Base-by-base conservation (phyloP, 192 early-diverging fungal species). In the Haplosporangium gracile region DNA sequence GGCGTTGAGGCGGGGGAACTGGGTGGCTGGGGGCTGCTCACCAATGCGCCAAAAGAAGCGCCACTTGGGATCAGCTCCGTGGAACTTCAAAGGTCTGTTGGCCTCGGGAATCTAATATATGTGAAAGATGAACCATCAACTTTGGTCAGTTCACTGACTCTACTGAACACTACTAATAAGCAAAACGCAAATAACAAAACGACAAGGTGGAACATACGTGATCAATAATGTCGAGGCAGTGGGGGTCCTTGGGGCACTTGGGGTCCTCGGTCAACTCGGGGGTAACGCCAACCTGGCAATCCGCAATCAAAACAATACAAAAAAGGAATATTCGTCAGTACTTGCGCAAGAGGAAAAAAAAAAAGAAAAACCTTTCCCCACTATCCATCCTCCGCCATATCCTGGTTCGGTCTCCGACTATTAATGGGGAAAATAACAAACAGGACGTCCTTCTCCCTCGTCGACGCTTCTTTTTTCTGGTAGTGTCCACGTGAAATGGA, bases 31-130 rank as follows among this genome's bases (percentile, higher is more conserved):
- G 6, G 94, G 93, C 15, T 78, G 81, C 34, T 90, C 88, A 47
- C 93, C 94, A 36, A 94, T 90, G 29, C 93, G 88, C 91, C 93
- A 93, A 89, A 94, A 94, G 88, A 92, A 95, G 72, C 94, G 89
- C 95, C 95, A 95, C 81, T 95, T 95, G 47, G 93, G 93, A 80
- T 95, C 95, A 7, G 90, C 81, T 0, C 91, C 90, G 36, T 89
- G 73, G 72, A 91, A 92, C 1, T 47, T 71, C 71, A 94, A 70
- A n/a, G 94, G 94, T 86, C 91, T 87, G 81, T 93, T 90, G 36
- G 87, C 82, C 60, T 86, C 83, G 24, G 87, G 76, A 83, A 95
- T 89, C 88, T 92, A 72, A 34, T 77, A n/a, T 24, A 65, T 32
- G 10, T 34, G 29, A 43, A 63, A 29, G 26, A 36, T 0, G 49